phyloP scores from a whole-genome alignment of 192 early-diverging fungal species.

The Coemansia sp. region DNA sequence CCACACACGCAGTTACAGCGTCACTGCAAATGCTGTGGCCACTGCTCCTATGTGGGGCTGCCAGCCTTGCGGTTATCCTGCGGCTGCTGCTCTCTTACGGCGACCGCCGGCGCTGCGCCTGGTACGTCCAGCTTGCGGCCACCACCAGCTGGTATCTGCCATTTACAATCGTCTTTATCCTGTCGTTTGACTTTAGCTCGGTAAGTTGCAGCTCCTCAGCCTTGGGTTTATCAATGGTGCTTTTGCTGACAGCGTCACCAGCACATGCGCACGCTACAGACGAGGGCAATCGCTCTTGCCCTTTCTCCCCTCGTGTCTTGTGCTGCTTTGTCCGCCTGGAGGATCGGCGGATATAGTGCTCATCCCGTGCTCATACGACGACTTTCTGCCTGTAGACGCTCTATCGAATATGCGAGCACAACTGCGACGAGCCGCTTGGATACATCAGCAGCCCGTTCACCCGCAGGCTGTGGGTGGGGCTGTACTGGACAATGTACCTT shows the following conservation, averaged over 20 bases:
- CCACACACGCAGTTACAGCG: too few species aligned
- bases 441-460: slow-evolving; percentile 73
- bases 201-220: slow-evolving; percentile 19
- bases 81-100: slow-evolving; percentile 76
- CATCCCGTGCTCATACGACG: neutral
- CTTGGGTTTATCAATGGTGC: neutral
- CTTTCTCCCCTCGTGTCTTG: neutral
- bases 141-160: slow-evolving; percentile 87
- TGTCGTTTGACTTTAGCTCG: slow-evolving; percentile 87
- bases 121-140: slow-evolving; percentile 78
- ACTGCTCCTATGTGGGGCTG: slow-evolving; percentile 49
- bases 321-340: neutral
- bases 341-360: slow-evolving; percentile 2
- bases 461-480: slow-evolving; percentile 71
- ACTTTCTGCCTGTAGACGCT: slow-evolving; percentile 54
- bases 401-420: slow-evolving; percentile 61
- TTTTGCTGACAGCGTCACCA: neutral
- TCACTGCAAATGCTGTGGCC: slow-evolving; percentile 32
- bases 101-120: slow-evolving; percentile 67
- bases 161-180: slow-evolving; percentile 85
- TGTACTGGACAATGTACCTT: slow-evolving; percentile 91
- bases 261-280: too few species aligned
- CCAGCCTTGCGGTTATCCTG: slow-evolving; percentile 55
- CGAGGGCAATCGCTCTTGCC: neutral
- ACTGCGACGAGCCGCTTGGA: slow-evolving; percentile 74